Evolutionary conservation across 169 alveolate genomes (phyloP).

Genomic region (Prorocentrum cordatum): DNA sequence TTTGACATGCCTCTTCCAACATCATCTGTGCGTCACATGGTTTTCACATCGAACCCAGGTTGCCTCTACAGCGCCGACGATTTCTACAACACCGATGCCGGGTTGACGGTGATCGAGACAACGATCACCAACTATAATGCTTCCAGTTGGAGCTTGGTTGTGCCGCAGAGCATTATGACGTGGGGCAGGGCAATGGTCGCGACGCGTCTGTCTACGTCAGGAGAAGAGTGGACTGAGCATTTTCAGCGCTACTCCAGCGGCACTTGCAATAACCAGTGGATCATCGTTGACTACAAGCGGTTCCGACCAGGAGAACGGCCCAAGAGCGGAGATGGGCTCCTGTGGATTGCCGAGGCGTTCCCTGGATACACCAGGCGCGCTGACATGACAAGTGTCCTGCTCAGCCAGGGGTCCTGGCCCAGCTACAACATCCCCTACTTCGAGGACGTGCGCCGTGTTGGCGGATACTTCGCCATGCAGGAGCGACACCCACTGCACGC

Average conservation of each 20-base stretch:
- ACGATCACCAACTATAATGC: slow-evolving; percentile 46
- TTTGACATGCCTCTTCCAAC: slow-evolving; percentile 32
- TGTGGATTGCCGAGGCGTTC: slow-evolving; percentile 49
- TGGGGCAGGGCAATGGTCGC: slow-evolving; percentile 65
- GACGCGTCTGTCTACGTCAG: neutral
- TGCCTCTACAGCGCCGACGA: slow-evolving; percentile 54
- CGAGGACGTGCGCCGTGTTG: neutral
- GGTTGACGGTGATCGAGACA: slow-evolving; percentile 12
- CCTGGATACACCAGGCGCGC: slow-evolving; percentile 37
- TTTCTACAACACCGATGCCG: slow-evolving; percentile 38
- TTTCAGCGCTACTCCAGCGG: neutral
- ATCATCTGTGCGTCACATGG: slow-evolving; percentile 8
- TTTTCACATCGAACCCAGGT: slow-evolving; percentile 56
- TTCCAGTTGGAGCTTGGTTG: slow-evolving; percentile 27
- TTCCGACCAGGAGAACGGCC: slow-evolving; percentile 9
- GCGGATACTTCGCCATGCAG: slow-evolving; percentile 36
- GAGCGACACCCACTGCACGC: neutral
- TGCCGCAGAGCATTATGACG: slow-evolving; percentile 35
- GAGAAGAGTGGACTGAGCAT: slow-evolving; percentile 22
- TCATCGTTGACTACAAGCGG: slow-evolving; percentile 50
- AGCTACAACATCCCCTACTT: slow-evolving; percentile 49
- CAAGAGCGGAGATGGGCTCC: neutral
- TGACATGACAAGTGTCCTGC: slow-evolving; percentile 22
- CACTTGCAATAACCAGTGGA: slow-evolving; percentile 56
- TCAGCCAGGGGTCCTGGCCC: slow-evolving; percentile 29